Base-by-base conservation (phyloP, 148 eudicot species). In the Amaranthus hypochondriacus region DNA sequence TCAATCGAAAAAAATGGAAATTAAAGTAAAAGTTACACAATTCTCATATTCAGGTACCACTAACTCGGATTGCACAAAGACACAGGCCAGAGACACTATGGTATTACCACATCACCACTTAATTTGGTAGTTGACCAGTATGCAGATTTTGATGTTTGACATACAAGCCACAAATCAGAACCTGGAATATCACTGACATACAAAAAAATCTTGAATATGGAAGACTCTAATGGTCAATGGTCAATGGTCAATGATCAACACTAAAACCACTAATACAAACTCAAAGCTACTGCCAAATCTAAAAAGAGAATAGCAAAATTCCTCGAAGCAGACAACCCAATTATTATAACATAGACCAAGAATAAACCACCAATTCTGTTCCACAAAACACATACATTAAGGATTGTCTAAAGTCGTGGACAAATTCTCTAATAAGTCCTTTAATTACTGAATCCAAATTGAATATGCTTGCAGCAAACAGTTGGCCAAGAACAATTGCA, bases 391-490 rank as follows among this genome's bases (percentile, higher is more conserved):
- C 63, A 60, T 60, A 28, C 43, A 18, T 21, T 11, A 21, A 60
- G 28, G 4, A 60, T 39, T 28, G 39, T 21, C 63, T 18, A 62
- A 1, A 44, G 39, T 62, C 50, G 44, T 48, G 52, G 68, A 65
- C 18, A 43, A n/a, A 39, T 66, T 9, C 18, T 49, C 7, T 4
- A 48, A 9, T 39, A 13, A 55, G 9, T 9, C 15, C 73, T 56
- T 9, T 10, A 48, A 10, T 13, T 9, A 49, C 43, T 58, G 11
- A 13, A 15, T 28, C 44, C 0, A 10, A 9, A 74, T 67, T 9
- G 15, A 11, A 50, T 53, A 72, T 57, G 58, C 49, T 66, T 44
- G 75, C 58, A 39, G 62, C 54, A 21, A 72, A 65, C 48, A 62
- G 13, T 60, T 12, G 69, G 56, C 0, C 4, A 21, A 48, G 39